Evolutionary conservation across 495 filamentous ascomycete genomes (phyloP).

Genomic region (Hyaloscypha bicolor): DNA sequence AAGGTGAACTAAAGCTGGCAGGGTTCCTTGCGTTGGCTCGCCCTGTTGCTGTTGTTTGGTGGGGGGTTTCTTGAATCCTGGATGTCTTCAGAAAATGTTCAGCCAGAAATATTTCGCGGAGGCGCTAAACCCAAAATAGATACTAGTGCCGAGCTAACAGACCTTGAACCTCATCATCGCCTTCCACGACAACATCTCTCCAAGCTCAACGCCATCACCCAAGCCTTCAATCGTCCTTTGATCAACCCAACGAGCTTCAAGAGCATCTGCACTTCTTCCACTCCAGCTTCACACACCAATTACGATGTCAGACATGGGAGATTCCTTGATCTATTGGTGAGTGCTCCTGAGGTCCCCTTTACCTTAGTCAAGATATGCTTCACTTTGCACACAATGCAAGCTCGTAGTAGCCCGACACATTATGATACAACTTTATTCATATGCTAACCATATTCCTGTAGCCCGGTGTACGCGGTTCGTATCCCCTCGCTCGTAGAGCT

Average conservation of each 20-base stretch:
- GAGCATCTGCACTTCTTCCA: constrained; percentile 26
- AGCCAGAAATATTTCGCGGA: neutral
- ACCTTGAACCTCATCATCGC: constrained; percentile 35
- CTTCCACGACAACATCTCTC: constrained; percentile 27
- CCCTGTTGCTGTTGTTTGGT: constrained; percentile 40
- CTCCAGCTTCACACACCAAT: constrained; percentile 23
- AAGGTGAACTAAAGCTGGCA: constrained; percentile 30
- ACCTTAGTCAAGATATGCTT: constrained; percentile 35
- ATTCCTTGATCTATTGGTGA: constrained; percentile 28
- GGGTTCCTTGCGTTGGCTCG: constrained; percentile 68
- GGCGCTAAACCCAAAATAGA: neutral
- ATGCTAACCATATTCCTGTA: constrained; percentile 53
- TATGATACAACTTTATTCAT: neutral
- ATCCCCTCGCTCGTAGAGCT: constrained; percentile 31
- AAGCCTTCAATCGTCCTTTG: constrained; percentile 38
- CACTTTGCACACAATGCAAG: constrained; percentile 7
- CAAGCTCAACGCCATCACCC: constrained; percentile 47
- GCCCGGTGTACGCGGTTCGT: constrained; percentile 99
- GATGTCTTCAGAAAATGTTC: neutral
- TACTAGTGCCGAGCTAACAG: neutral
- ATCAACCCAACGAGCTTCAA: constrained; percentile 27
- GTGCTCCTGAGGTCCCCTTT: constrained; percentile 1
- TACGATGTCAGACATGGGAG: constrained; percentile 25
- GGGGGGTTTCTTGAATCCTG: neutral
- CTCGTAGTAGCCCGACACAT: constrained; percentile 23